Conservation (phyloP, 129 eudicot genomes). For the Saposhnikovia divaricata region DNA sequence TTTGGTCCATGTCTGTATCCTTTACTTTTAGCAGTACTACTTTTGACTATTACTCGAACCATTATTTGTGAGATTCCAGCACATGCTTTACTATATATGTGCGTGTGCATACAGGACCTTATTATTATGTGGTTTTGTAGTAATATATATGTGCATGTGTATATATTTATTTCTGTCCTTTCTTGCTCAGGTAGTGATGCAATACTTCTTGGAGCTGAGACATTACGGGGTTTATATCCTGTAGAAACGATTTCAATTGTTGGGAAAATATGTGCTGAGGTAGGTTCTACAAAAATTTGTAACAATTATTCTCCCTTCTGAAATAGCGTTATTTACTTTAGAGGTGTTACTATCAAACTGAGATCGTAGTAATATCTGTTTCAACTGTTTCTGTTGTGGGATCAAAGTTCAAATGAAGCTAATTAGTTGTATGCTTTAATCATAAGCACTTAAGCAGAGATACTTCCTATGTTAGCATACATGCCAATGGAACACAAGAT, state of each 20-base stretch:
- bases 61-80: neutral
- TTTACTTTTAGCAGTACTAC: neutral
- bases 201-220: slow-evolving; percentile 74
- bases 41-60: neutral
- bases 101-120: neutral
- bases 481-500: neutral
- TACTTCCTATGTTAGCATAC: neutral
- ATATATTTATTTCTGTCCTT: neutral
- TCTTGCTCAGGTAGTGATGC: slow-evolving; percentile 62
- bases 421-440: neutral
- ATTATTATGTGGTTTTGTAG: neutral
- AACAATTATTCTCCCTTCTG: neutral
- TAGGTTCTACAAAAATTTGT: slow-evolving; percentile 18
- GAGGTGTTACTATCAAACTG: neutral
- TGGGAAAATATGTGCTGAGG: slow-evolving; percentile 92
- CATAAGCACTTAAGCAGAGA: neutral
- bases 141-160: neutral
- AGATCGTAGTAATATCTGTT: neutral
- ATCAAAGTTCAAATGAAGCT: neutral
- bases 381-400: neutral
- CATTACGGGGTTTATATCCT: slow-evolving; percentile 68
- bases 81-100: neutral
- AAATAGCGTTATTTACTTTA: neutral
- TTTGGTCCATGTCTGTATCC: neutral
- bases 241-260: slow-evolving; percentile 63